These are phyloP conservation scores for Akanthomyces dipterigenus DNA, from an alignment of 2,329 filamentous ascomycete species.

Conservation along the genomic window DNA sequence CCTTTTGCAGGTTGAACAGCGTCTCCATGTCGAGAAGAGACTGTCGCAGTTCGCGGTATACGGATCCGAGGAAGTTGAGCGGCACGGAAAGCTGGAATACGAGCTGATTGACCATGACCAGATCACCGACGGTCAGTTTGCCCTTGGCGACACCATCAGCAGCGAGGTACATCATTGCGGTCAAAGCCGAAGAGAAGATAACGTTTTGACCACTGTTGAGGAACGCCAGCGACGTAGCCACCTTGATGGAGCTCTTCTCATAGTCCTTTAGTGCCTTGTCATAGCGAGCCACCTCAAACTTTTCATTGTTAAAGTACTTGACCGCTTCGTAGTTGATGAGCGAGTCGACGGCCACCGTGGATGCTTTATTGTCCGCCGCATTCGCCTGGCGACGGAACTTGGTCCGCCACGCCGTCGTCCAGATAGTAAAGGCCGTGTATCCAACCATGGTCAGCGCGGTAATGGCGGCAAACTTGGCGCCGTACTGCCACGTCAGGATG, in stretches of 20 bases:
- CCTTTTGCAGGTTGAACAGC: constrained; percentile 93
- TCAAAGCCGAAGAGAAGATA: constrained; percentile 91
- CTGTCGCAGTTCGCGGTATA: constrained; percentile 92
- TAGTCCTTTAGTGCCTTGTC: constrained; percentile 81
- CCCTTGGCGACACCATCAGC: constrained; percentile 81
- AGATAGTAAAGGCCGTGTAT: constrained; percentile 95
- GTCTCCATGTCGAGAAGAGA: constrained; percentile 98
- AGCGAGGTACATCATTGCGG: constrained; percentile 97
- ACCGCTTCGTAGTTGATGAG: constrained; percentile 98
- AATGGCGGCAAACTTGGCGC: constrained; percentile 82
- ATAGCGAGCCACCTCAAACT: constrained; percentile 85
- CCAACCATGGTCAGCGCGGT: constrained; percentile 86
- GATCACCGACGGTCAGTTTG: constrained; percentile 79
- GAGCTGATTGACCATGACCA: constrained; percentile 98
- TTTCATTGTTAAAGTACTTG: constrained; percentile 99
- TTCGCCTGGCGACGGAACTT: constrained; percentile 95
- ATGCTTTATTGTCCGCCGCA: constrained; percentile 90
- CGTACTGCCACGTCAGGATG: constrained; percentile 94
- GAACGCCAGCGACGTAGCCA: constrained; percentile 86
- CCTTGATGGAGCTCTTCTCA: constrained; percentile 92
- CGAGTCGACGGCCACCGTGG: constrained; percentile 91
- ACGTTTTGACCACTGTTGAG: constrained; percentile 94
- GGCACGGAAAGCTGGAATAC: constrained; percentile 97
- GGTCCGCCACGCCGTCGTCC: constrained; percentile 93
- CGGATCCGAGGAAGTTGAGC: constrained; percentile 94